Evolutionary conservation across 2,329 filamentous ascomycete species (phyloP).

Genomic region (Phaeosphaeriaceae sp.): DNA sequence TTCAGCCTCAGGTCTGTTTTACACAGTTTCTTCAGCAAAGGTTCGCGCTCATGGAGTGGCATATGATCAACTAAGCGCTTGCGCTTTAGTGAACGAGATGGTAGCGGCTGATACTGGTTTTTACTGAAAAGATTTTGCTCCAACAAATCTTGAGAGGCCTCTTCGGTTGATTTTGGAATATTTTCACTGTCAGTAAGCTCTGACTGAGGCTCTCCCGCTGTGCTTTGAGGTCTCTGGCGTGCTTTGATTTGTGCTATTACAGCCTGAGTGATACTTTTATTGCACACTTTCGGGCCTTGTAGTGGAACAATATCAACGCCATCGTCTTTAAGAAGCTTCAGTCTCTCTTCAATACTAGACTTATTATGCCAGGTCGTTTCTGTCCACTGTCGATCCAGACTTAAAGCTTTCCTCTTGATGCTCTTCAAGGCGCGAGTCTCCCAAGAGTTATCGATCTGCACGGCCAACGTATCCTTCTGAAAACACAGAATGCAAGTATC

Average conservation of each 20-base stretch:
- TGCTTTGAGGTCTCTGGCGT: neutral
- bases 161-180: neutral
- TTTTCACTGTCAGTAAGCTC: neutral
- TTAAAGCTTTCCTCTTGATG: neutral
- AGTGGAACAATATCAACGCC: slow-evolving; percentile 1
- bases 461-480: neutral
- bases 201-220: neutral
- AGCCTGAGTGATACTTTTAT: neutral
- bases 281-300: neutral
- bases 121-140: no score
- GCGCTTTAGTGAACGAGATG: neutral
- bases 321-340: slow-evolving; percentile 2
- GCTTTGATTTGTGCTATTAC: neutral
- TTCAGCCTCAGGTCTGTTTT: neutral
- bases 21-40: neutral
- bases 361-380: slow-evolving; percentile 1
- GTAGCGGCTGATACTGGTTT: neutral
- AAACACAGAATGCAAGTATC: neutral
- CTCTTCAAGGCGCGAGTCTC: neutral
- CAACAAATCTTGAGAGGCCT: no score
- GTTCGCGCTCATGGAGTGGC: neutral
- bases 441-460: neutral
- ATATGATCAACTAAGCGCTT: neutral
- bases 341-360: neutral
- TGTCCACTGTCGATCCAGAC: neutral